phyloP scores from a whole-genome alignment of 2,329 filamentous ascomycete species.

The Alternaria tenuissima region DNA sequence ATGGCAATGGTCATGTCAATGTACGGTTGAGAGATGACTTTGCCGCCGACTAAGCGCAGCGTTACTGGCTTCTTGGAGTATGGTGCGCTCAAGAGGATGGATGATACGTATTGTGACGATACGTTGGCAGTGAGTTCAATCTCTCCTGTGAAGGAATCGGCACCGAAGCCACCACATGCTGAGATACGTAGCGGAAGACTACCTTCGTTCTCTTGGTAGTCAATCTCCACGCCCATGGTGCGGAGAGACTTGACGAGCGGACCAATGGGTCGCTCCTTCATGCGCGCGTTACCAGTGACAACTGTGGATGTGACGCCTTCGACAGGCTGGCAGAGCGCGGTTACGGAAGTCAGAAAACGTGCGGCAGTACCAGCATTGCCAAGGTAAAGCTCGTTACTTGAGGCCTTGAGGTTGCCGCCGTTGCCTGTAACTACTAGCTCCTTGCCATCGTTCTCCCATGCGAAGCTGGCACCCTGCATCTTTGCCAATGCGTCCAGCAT shows the following conservation, averaged over 20 bases:
- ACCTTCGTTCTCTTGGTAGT: constrained; percentile 83
- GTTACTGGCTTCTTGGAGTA: constrained; percentile 96
- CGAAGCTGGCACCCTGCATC: constrained; percentile 85
- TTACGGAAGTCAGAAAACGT: constrained; percentile 91
- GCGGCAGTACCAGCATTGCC: constrained; percentile 97
- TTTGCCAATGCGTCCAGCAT: constrained; percentile 93
- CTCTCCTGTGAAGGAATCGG: constrained; percentile 74
- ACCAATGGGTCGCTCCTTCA: constrained; percentile 95
- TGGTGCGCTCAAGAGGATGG: constrained; percentile 93
- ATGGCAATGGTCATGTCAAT: constrained; percentile 99
- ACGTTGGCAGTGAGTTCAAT: constrained; percentile 95
- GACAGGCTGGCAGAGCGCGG: constrained; percentile 78
- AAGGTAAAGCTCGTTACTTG: constrained; percentile 80
- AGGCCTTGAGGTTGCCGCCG: constrained; percentile 83
- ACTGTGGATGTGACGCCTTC: constrained; percentile 71
- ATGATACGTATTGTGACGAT: constrained; percentile 99
- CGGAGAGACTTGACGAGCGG: constrained; percentile 89
- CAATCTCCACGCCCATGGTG: constrained; percentile 84
- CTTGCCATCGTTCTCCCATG: constrained; percentile 95
- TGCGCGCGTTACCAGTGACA: constrained; percentile 91
- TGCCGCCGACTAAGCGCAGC: constrained; percentile 89
- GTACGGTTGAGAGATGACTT: constrained; percentile 95
- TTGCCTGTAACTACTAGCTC: constrained; percentile 88
- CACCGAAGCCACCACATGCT: constrained; percentile 66
- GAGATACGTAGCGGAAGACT: constrained; percentile 85